phyloP scores from a whole-genome alignment of 2,329 filamentous ascomycete genomes.

The Fusarium sp. region DNA sequence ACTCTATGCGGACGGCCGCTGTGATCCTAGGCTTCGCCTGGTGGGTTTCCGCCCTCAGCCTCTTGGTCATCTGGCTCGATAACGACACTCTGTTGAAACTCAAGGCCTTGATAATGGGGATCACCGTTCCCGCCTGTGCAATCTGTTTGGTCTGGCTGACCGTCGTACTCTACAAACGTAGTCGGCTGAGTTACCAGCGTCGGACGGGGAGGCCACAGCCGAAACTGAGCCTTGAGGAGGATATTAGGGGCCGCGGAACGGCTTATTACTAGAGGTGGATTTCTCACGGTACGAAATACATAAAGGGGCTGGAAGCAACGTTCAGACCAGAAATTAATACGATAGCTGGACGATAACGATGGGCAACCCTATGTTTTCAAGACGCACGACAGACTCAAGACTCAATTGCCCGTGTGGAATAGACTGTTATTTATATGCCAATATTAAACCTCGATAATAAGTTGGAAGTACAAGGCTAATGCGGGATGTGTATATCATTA shows the following conservation, averaged over 20 bases:
- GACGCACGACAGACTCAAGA: background rate
- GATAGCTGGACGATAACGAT: too few relatives aligned
- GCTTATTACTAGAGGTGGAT: background rate
- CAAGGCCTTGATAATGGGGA: background rate
- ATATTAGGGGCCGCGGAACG: background rate
- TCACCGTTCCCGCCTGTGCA: background rate
- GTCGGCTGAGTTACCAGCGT: background rate
- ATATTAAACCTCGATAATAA: too few relatives aligned
- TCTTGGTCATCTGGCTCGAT: background rate
- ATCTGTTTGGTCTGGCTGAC: background rate
- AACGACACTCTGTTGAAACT: background rate
- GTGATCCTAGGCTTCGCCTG: background rate
- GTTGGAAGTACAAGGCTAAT: background rate
- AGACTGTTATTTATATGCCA: too few relatives aligned
- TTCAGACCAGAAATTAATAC: too few relatives aligned
- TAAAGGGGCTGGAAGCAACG: background rate
- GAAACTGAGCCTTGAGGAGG: background rate
- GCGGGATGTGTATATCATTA: slow-evolving; percentile 13
- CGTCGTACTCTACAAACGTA: background rate
- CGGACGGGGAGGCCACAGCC: background rate
- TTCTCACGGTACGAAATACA: background rate
- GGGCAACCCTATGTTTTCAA: background rate
- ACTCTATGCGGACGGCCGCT: background rate
- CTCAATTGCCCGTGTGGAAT: too few relatives aligned
- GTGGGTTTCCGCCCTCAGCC: background rate